phyloP scores from a whole-genome alignment of 768 basidiomycete species.

The Pilatotrama ljubarskyi region DNA sequence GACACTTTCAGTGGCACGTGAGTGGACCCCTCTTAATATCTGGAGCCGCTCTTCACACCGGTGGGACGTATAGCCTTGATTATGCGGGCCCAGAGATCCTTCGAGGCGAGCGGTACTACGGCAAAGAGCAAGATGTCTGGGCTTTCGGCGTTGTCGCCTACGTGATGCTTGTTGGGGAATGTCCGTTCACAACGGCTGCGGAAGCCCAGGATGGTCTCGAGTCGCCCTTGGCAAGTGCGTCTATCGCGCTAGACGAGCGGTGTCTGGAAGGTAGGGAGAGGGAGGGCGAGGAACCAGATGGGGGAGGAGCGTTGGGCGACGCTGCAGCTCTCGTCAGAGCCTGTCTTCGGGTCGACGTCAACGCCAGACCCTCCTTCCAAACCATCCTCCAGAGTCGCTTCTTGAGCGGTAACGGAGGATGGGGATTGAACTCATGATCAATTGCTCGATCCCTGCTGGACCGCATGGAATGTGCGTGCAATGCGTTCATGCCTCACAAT shows the following conservation, averaged over 20 bases:
- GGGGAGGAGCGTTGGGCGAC: conserved; percentile 81
- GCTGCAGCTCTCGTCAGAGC: conserved; percentile 82
- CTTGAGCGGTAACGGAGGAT: conserved; percentile 75
- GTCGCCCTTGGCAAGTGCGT: conserved; percentile 74
- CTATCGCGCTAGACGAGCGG: conserved; percentile 76
- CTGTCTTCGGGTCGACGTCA: conserved; percentile 80
- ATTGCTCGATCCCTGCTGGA: not conserved
- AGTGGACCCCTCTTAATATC: conserved; percentile 38
- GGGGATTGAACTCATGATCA: conserved; percentile 46
- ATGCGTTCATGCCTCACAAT: conserved; percentile 4
- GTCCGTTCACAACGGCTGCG: conserved; percentile 86
- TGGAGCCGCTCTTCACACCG: conserved; percentile 19
- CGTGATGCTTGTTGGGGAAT: conserved; percentile 90
- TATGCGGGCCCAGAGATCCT: conserved; percentile 97
- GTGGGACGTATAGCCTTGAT: conserved; percentile 58
- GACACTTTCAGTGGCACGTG: conserved; percentile 93
- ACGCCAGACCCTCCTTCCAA: conserved; percentile 83
- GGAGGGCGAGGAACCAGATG: conserved; percentile 78
- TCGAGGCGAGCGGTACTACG: conserved; percentile 90
- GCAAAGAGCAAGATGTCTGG: conserved; percentile 98
- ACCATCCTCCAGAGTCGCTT: conserved; percentile 78
- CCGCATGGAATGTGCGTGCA: conserved; percentile 26
- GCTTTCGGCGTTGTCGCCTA: conserved; percentile 97
- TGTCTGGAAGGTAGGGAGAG: conserved; percentile 72
- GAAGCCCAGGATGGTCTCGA: conserved; percentile 86